Evolutionary conservation across 345 rosid species (phyloP).

Genomic region (Passiflora organensis): DNA sequence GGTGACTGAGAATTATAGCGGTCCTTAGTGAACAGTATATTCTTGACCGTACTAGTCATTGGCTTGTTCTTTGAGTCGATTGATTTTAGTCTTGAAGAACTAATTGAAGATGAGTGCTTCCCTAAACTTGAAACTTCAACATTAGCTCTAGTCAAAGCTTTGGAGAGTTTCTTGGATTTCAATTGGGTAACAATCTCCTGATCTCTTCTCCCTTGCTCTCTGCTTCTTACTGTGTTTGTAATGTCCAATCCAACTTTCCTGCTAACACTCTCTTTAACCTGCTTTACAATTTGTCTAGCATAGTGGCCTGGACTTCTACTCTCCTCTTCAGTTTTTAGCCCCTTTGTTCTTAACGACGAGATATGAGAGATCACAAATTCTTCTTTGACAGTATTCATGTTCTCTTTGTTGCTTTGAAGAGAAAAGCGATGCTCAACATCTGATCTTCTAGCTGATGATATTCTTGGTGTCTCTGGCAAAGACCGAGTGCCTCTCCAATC

Average conservation of each 20-base stretch:
- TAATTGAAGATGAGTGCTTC: constrained; percentile 29
- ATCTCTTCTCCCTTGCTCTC: constrained; percentile 30
- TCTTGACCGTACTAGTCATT: not conserved
- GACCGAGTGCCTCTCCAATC: constrained; percentile 49
- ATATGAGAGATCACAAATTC: constrained; percentile 37
- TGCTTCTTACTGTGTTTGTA: constrained; percentile 54
- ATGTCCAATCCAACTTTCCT: constrained; percentile 70
- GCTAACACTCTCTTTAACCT: constrained; percentile 61
- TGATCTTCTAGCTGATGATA: constrained; percentile 70
- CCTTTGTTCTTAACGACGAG: constrained; percentile 37
- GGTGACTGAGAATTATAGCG: not conserved
- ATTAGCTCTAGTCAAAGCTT: constrained; percentile 12
- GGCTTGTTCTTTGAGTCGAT: constrained; percentile 37
- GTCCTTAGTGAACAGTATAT: constrained; percentile 14
- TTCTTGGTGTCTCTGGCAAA: constrained; percentile 78
- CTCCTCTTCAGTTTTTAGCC: constrained; percentile 49
- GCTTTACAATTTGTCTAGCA: constrained; percentile 74
- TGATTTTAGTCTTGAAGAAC: constrained; percentile 50
- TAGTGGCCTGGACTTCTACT: constrained; percentile 53
- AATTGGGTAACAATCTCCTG: constrained; percentile 28
- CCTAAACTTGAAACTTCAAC: constrained; percentile 30
- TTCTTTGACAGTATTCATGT: constrained; percentile 23
- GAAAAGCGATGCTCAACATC: constrained; percentile 75
- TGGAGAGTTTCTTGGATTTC: constrained; percentile 46
- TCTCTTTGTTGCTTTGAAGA: constrained; percentile 72